A percentile compares a stretch with the other conserved stretches of the same genome.
These are phyloP conservation scores for Cyclocybe aegerita DNA, from an alignment of 768 basidiomycete species.

Conservation along the genomic window DNA sequence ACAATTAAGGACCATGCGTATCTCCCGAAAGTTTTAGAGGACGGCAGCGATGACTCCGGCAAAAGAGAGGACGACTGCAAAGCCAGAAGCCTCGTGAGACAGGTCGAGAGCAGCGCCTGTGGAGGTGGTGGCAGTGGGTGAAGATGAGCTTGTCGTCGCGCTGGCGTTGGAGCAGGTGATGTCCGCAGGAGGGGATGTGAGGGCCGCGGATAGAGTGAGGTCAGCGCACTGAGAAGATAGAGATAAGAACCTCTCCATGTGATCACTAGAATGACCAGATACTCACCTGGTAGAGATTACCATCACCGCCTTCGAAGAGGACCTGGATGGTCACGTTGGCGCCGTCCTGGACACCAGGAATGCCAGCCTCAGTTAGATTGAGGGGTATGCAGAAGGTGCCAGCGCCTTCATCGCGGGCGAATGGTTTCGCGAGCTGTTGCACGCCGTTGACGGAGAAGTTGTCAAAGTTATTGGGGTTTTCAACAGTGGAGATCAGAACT, in stretches of 20 bases:
- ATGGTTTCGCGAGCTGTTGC: constrained; percentile 37
- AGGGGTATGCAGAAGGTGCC: constrained; percentile 69
- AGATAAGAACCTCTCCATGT: constrained; percentile 29
- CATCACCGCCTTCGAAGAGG: constrained; percentile 65
- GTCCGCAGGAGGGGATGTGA: constrained; percentile 40
- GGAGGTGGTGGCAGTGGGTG: constrained; percentile 9
- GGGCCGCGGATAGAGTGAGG: constrained; percentile 55
- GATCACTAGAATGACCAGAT: too few relatives aligned
- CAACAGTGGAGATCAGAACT: constrained; percentile 52
- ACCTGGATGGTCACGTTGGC: constrained; percentile 71
- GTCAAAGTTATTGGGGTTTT: constrained; percentile 60
- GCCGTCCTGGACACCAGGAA: constrained; percentile 52
- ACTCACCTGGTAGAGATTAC: constrained; percentile 62
- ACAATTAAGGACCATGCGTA: too few relatives aligned
- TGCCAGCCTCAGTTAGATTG: constrained; percentile 45
- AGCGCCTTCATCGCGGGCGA: constrained; percentile 45
- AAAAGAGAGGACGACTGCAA: too few relatives aligned
- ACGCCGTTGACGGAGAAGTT: constrained; percentile 48
- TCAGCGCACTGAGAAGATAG: constrained; percentile 64
- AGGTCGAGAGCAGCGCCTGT: constrained; percentile 7
- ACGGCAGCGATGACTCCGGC: too few relatives aligned
- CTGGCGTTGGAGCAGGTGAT: constrained; percentile 37
- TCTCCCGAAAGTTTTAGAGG: too few relatives aligned
- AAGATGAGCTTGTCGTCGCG: constrained; percentile 7
- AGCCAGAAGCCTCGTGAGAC: constrained; percentile 6